Evolutionary conservation across 768 basidiomycete genomes (phyloP).

Genomic region (Leccinum disarticulatum): DNA sequence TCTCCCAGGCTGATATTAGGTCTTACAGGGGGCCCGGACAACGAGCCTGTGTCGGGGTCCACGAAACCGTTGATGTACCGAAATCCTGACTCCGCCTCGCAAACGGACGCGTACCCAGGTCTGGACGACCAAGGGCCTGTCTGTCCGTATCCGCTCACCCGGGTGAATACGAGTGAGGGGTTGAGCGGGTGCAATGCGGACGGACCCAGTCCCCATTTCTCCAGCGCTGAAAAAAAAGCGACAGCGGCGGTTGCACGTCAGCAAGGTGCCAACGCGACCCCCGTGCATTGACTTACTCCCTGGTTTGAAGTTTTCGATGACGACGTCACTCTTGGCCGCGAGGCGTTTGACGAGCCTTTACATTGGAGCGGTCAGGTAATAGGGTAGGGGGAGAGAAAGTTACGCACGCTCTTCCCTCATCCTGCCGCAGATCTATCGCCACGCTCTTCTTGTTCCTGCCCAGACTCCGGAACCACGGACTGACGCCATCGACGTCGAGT

Average conservation of each 20-base stretch:
- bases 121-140: conserved; percentile 71
- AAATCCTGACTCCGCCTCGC: conserved; percentile 75
- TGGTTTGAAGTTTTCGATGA: conserved; percentile 74
- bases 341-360: conserved; percentile 58
- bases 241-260: neutral
- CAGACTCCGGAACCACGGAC: conserved; percentile 74
- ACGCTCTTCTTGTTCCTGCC: conserved; percentile 75
- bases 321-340: conserved; percentile 62
- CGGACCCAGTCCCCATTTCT: conserved; percentile 68
- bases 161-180: conserved; percentile 86
- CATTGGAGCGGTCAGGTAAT: neutral
- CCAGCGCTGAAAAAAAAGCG: conserved; percentile 47
- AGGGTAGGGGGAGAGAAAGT: neutral
- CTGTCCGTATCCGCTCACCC: conserved; percentile 76
- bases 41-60: conserved; percentile 49
- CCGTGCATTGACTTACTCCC: conserved; percentile 48
- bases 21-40: conserved; percentile 62
- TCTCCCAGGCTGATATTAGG: conserved; percentile 78
- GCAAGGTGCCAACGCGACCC: neutral
- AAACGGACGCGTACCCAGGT: conserved; percentile 73
- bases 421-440: conserved; percentile 60
- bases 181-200: conserved; percentile 65
- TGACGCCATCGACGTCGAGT: conserved; percentile 66
- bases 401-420: conserved; percentile 51
- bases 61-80: conserved; percentile 70